Percentiles rank a stretch among this genome's conserved stretches.
Evolutionary conservation across 257 asterid species (phyloP).

Genomic region (Nicotiana knightiana): DNA sequence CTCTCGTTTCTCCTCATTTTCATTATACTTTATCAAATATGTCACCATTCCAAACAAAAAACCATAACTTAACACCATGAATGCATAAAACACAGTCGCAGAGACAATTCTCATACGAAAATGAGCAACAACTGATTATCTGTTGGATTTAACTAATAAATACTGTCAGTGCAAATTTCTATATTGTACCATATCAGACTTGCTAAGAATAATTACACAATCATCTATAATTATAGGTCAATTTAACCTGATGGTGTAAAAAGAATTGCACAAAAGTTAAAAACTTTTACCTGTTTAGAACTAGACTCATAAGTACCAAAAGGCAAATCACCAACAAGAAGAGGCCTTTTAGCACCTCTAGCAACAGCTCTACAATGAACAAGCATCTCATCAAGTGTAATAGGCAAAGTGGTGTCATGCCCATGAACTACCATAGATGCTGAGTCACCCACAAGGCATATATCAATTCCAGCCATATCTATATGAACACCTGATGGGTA

Average conservation of each 20-base stretch:
- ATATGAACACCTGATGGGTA: slow-evolving; percentile 84
- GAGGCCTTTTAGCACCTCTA: slow-evolving; percentile 79
- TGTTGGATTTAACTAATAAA: not conserved
- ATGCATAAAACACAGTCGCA: not conserved
- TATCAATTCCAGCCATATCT: slow-evolving; percentile 76
- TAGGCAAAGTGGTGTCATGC: slow-evolving; percentile 90
- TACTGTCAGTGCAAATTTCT: not conserved
- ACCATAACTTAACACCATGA: not conserved
- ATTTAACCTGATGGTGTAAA: not conserved
- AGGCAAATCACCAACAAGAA: slow-evolving; percentile 84
- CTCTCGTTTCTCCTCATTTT: not conserved
- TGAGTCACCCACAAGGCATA: slow-evolving; percentile 89
- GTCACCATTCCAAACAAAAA: not conserved
- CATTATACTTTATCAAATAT: not conserved
- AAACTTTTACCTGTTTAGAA: slow-evolving; percentile 48
- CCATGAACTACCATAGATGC: slow-evolving; percentile 99
- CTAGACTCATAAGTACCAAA: slow-evolving; percentile 87
- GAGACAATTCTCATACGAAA: not conserved
- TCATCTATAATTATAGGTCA: not conserved
- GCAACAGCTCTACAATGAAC: slow-evolving; percentile 91
- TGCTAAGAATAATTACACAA: not conserved
- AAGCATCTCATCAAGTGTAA: slow-evolving; percentile 87
- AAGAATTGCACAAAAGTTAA: not conserved
- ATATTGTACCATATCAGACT: not conserved
- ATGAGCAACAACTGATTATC: not conserved